A percentile compares a stretch with the other conserved stretches of the same genome.
Evolutionary conservation across 2,329 filamentous ascomycete genomes (phyloP).

Genomic region (Colletotrichum somersetense): DNA sequence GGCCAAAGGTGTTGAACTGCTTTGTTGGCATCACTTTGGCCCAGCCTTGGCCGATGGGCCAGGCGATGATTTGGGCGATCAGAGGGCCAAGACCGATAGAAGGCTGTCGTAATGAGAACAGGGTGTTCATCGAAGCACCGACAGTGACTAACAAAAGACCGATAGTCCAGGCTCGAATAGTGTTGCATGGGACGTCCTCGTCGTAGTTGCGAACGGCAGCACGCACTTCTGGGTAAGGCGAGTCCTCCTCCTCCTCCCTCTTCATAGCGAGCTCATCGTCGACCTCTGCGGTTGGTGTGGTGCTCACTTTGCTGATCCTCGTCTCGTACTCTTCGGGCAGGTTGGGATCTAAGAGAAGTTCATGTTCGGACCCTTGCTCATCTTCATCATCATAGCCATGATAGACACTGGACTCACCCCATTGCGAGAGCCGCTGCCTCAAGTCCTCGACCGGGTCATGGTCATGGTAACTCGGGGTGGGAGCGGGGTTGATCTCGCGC

Average conservation of each 20-base stretch:
- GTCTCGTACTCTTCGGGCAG: conserved; percentile 59
- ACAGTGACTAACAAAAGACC: conserved; percentile 68
- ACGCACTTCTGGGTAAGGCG: conserved; percentile 75
- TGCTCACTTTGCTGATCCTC: conserved; percentile 44
- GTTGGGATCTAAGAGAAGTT: conserved; percentile 68
- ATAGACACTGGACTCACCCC: conserved; percentile 55
- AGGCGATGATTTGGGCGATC: conserved; percentile 74
- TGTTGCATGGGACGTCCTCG: conserved; percentile 75
- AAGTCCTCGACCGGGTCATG: conserved; percentile 48
- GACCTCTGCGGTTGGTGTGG: conserved; percentile 44
- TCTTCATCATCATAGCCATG: conserved; percentile 56
- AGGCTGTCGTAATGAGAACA: conserved; percentile 73
- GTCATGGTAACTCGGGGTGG: conserved; percentile 40
- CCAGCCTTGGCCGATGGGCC: conserved; percentile 73
- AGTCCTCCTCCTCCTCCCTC: conserved; percentile 65
- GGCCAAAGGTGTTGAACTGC: conserved; percentile 65
- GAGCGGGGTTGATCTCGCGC: conserved; percentile 46
- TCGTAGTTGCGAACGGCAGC: conserved; percentile 75
- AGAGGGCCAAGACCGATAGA: conserved; percentile 72
- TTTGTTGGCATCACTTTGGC: conserved; percentile 65
- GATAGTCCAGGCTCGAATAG: conserved; percentile 74
- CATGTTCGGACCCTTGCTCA: conserved; percentile 65
- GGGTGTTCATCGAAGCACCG: conserved; percentile 72
- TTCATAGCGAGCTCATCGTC: conserved; percentile 51
- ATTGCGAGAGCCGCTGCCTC: conserved; percentile 55